Evolutionary conservation across 257 asterid species (phyloP).

Genomic region (Solanum appendiculatum): DNA sequence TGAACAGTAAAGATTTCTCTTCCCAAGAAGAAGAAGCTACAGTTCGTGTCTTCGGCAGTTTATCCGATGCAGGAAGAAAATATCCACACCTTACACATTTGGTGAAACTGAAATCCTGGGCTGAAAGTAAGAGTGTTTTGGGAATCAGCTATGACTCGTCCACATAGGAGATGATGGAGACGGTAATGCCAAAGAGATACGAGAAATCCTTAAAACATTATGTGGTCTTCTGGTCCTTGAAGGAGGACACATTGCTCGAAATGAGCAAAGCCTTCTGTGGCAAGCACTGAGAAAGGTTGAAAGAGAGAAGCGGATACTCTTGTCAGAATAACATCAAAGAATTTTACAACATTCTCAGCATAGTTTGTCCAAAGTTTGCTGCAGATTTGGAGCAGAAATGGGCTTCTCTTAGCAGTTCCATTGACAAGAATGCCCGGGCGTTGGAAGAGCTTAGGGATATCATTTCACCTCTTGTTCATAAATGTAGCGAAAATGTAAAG

Average conservation of each 20-base stretch:
- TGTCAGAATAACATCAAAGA: no score
- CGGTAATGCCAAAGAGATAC: neutral
- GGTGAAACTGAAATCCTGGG: neutral
- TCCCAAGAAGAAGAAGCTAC: neutral
- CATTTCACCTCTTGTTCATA: no score
- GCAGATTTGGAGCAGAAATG: no score
- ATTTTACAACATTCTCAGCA: no score
- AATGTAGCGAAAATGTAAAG: no score
- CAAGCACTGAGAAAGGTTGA: neutral
- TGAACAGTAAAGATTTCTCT: neutral
- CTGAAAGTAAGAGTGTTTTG: neutral
- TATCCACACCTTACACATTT: neutral
- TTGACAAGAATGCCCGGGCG: no score
- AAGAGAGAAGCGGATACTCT: no score
- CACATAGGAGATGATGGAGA: neutral
- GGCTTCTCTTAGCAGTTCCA: no score
- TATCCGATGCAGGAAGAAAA: no score
- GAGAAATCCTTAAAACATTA: neutral
- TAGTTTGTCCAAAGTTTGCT: no score
- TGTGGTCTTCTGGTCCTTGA: neutral
- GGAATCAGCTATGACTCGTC: neutral
- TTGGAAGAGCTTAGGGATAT: no score
- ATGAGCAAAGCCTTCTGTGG: neutral
- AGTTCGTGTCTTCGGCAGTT: neutral
- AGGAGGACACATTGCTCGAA: neutral